Evolutionary conservation across 306 rosid species (phyloP), one percentile per base, ranked within the genome.

Genomic region (Trifolium dubium): DNA sequence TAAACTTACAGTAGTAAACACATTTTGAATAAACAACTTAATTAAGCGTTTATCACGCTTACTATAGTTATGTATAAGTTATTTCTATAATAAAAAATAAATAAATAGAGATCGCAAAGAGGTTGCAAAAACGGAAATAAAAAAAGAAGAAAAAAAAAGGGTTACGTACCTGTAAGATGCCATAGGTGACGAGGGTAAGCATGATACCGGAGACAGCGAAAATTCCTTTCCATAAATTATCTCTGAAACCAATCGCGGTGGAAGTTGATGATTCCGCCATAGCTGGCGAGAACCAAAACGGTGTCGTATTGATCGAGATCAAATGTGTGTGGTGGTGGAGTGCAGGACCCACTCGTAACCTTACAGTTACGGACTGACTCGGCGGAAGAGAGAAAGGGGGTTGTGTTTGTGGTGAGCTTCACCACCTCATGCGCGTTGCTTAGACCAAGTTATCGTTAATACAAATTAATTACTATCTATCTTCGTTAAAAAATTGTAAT

Each of bases 141-240:
- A 32, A 59, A 8, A 31, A 14, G 6, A 8, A n/a, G 1, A 11
- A 7, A 4, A 0, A 29, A 19, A 9, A n/a, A 29, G 69, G 12
- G 2, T 2, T 7, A 8, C 0, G 0, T 10, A 94, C 98, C 98
- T 94, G 98, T 55, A 94, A 86, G 76, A 94, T 71, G 47, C 98
- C 98, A 72, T 94, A 94, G 74, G 97, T 87, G 74, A 94, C 98
- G 49, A 94, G 97, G 8, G 97, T 94, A 67, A 84, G 55, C 97
- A 94, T 91, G 87, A 94, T 94, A 44, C 98, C 98, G 3, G 87
- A 28, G 34, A 94, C 92, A 3, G 96, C 92, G 66, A 91, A 91
- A 17, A 78, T 35, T 12, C 87, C 90, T 83, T 91, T 89, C 87
- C 84, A 84, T 1, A 87, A 61, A 84, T 69, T 89, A n/a, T 86